Percentiles rank a stretch among this genome's conserved stretches.
phyloP scores from a whole-genome alignment of 441 rosid species.

The Corymbia citriodora region DNA sequence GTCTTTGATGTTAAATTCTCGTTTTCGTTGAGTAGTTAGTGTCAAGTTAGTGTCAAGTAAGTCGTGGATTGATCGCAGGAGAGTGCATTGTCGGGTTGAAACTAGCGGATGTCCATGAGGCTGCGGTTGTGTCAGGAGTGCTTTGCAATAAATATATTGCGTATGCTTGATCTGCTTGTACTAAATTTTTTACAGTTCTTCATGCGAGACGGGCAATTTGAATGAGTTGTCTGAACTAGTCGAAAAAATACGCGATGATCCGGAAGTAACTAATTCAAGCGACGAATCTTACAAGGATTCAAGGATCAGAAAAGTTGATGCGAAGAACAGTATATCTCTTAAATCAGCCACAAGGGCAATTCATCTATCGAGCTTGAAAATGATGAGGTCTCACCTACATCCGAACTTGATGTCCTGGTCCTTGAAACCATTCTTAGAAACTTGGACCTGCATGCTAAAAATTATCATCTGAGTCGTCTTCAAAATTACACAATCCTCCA shows the following conservation, averaged over 20 bases:
- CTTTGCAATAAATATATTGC: background rate
- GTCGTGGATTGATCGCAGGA: too few species aligned
- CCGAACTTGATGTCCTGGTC: too few species aligned
- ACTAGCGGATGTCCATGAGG: background rate
- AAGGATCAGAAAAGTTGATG: constrained; percentile 34
- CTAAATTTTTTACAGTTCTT: constrained; percentile 29
- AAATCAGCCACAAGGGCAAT: constrained; percentile 29
- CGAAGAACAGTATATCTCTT: constrained; percentile 10
- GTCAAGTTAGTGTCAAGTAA: too few species aligned
- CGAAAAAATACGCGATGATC: constrained; percentile 3
- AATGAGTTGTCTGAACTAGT: constrained; percentile 27
- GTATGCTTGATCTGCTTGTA: too few species aligned
- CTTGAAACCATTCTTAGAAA: too few species aligned
- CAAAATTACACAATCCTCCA: too few species aligned
- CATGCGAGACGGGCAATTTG: constrained; percentile 28
- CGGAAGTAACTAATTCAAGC: constrained; percentile 25
- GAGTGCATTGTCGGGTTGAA: too few species aligned
- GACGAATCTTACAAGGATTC: constrained; percentile 23
- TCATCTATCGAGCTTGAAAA: too few species aligned
- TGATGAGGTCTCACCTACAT: too few species aligned
- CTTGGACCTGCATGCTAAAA: too few species aligned
- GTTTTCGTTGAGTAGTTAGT: background rate
- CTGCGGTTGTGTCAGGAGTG: background rate
- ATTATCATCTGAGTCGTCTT: too few species aligned
- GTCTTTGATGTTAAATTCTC: background rate